Percentiles rank a stretch among this genome's conserved stretches.
These are phyloP conservation scores for Pyrenochaeta sp. DNA, from an alignment of 2,329 filamentous ascomycete genomes.

Conservation along the genomic window DNA sequence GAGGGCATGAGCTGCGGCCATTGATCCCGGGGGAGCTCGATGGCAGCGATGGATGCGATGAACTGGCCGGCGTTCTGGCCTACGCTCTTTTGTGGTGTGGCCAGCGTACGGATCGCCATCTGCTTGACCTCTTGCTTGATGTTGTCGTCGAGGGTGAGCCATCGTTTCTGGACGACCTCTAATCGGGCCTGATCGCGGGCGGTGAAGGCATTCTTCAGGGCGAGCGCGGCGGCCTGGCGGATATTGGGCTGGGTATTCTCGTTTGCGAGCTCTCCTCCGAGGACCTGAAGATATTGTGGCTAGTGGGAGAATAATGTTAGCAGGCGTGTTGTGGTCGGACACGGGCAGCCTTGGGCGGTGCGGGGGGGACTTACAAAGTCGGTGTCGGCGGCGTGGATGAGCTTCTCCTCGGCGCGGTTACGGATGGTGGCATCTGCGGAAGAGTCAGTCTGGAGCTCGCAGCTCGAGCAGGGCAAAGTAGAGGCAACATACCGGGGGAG, in stretches of 20 bases:
- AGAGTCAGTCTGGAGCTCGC: slow-evolving; percentile 45
- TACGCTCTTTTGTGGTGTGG: slow-evolving; percentile 79
- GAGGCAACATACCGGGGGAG: slow-evolving; percentile 76
- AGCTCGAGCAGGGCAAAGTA: no score
- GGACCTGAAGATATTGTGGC: slow-evolving; percentile 83
- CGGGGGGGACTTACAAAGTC: slow-evolving; percentile 81
- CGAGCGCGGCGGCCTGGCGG: slow-evolving; percentile 92
- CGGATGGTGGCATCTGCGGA: slow-evolving; percentile 84
- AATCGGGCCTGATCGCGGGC: slow-evolving; percentile 88
- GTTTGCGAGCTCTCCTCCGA: slow-evolving; percentile 93
- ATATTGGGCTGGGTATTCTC: slow-evolving; percentile 83
- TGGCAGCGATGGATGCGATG: slow-evolving; percentile 90
- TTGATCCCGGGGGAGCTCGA: slow-evolving; percentile 91
- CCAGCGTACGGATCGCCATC: slow-evolving; percentile 85
- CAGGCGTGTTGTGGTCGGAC: slow-evolving; percentile 31
- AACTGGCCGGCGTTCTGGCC: slow-evolving; percentile 93
- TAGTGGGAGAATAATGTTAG: slow-evolving; percentile 52
- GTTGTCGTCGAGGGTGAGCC: slow-evolving; percentile 81
- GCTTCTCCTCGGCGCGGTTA: slow-evolving; percentile 91
- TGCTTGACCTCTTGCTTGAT: slow-evolving; percentile 90
- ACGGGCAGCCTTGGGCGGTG: slow-evolving; percentile 28
- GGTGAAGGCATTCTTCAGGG: slow-evolving; percentile 97
- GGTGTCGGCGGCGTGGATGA: slow-evolving; percentile 87
- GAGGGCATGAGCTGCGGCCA: slow-evolving; percentile 91
- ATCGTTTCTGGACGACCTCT: slow-evolving; percentile 91